These are phyloP conservation scores for Zygosaccharomyces rouxii DNA, from an alignment of 805 yeast genomes.

Conservation along the genomic window DNA sequence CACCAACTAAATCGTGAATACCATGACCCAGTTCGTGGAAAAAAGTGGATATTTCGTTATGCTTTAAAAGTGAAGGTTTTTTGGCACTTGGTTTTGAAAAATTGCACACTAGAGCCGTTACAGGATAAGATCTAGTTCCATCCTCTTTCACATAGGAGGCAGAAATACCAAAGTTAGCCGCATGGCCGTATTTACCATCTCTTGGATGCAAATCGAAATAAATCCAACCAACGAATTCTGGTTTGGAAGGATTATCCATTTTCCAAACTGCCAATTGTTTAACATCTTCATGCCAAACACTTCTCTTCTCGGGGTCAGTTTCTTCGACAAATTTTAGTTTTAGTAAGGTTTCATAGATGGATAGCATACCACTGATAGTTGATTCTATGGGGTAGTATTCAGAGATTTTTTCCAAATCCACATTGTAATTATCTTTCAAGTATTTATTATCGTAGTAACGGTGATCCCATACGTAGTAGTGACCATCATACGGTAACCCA, in stretches of 20 bases:
- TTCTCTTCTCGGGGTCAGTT: constrained; percentile 35
- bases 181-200: constrained; percentile 83
- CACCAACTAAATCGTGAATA: constrained; percentile 70
- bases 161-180: constrained; percentile 70
- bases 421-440: constrained; percentile 63
- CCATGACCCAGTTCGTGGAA: constrained; percentile 93
- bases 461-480: constrained; percentile 68
- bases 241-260: constrained; percentile 42
- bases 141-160: constrained; percentile 52
- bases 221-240: constrained; percentile 70
- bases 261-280: constrained; percentile 69
- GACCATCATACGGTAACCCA: constrained; percentile 40
- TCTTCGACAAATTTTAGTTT: constrained; percentile 61
- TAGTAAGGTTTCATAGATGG: constrained; percentile 65
- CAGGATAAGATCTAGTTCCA: constrained; percentile 55
- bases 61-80: constrained; percentile 72
- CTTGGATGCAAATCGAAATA: constrained; percentile 82
- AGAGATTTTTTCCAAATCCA: constrained; percentile 65
- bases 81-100: constrained; percentile 66
- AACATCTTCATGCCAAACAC: constrained; percentile 78
- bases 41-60: constrained; percentile 73
- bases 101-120: constrained; percentile 77
- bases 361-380: constrained; percentile 65
- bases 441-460: constrained; percentile 60
- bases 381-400: constrained; percentile 74